Evolutionary conservation across 352 stramenopile species (phyloP), one percentile per base, ranked within the genome.

Genomic region (Pythium pectinolyticum): DNA sequence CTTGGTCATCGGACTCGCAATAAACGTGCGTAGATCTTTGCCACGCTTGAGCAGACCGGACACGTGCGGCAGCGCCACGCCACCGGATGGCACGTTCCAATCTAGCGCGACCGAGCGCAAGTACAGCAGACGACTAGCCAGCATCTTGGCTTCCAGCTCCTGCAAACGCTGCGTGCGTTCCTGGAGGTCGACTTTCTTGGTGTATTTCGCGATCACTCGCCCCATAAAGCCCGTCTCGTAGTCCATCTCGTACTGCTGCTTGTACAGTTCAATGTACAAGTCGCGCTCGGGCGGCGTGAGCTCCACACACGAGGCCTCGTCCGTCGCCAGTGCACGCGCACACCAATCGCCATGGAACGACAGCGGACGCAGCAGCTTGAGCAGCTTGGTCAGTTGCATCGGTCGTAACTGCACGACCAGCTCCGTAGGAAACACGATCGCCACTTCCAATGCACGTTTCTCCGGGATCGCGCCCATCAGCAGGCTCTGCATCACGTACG

Each of bases 341-440:
- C 76, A 73, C 82, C 86, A 92, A 56, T 95, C 84, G 22, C 77
- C 82, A 61, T 92, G 81, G 64, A 77, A 85, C 24, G 65, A 75
- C 14, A 92, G 70, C 3, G 78, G 80, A 20, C 82, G 72, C 14
- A 88, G 53, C 32, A 94, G 53, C 47, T 70, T 74, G 57, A 92
- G 57, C 19, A 94, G 61, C 57, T 82, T 80, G 25, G 62, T 72
- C 55, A 84, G 69, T 67, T 94, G 85, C 11, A 74, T 79, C 0
- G 85, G 85, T 25, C 81, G 83, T 32, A 92, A n/a, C 59, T 91
- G 68, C 31, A 91, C 20, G 4, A 64, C 64, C 40, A 88, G 69
- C 1, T 72, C 59, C 8, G 63, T 66, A 0, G 53, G 43, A 52
- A 92, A 82, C 53, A 57, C 64, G 25, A 94, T 76, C 9, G 80